These are phyloP conservation scores for Penicillium malachiteum DNA, from an alignment of 495 filamentous ascomycete species.

Conservation along the genomic window DNA sequence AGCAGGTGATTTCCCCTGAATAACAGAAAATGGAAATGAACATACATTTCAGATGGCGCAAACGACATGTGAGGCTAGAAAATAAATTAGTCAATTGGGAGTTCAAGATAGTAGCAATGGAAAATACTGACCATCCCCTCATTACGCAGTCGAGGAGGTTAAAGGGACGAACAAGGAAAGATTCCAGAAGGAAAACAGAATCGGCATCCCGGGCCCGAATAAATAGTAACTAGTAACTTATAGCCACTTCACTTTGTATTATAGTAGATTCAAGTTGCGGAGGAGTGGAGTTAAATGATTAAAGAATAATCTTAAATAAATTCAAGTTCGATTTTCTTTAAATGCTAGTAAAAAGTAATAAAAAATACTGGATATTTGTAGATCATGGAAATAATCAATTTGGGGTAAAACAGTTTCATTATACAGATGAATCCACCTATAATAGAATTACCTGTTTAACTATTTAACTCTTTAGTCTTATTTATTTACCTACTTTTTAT, in stretches of 20 bases:
- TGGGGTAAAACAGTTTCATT: not conserved
- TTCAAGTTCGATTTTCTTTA: too few relatives aligned
- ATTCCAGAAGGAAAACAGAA: constrained; percentile 28
- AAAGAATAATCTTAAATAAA: too few relatives aligned
- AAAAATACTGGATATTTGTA: not conserved
- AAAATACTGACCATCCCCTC: constrained; percentile 46
- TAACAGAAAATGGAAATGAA: not conserved
- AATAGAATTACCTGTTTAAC: too few relatives aligned
- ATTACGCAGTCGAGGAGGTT: constrained; percentile 32
- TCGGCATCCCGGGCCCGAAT: constrained; percentile 23
- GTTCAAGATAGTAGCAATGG: not conserved
- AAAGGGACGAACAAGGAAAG: constrained; percentile 18
- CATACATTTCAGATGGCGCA: constrained; percentile 49
- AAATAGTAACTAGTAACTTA: not conserved
- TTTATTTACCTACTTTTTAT: too few relatives aligned
- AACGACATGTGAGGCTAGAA: constrained; percentile 44
- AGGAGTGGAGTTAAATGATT: too few relatives aligned
- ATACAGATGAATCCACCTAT: not conserved
- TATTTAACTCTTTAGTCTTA: too few relatives aligned
- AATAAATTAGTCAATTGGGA: constrained; percentile 3
- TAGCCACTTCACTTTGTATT: too few relatives aligned
- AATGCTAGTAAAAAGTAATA: too few relatives aligned
- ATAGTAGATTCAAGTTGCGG: too few relatives aligned
- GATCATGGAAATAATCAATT: not conserved
- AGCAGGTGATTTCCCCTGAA: not conserved